Base-by-base conservation (phyloP, 495 filamentous ascomycete species). In the Talaromyces borbonicus region DNA sequence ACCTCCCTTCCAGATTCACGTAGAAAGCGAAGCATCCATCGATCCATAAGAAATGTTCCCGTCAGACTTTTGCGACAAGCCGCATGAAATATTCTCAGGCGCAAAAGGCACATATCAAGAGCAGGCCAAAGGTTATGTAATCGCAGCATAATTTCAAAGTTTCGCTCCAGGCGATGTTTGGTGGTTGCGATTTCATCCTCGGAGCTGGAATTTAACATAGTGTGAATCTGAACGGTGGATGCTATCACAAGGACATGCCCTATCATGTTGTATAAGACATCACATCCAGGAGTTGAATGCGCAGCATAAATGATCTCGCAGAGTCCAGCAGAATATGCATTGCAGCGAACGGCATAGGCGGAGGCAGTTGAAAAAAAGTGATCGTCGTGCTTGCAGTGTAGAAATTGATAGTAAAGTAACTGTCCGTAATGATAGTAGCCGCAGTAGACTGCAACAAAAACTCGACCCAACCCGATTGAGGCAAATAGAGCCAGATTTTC, bases 391-490 rank as follows among this genome's bases (percentile, higher is more conserved):
- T 50, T 43, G n/a, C 39, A 47, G 43, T 68, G 64, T 4, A 71
- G 57, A 46, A 63, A 69, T 40, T 62, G 58, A 46, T 65, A 71
- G 52, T 62, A 69, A 8, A 71, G 63, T 33, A 71, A 57, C 29
- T 63, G 62, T 6, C 56, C 59, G 37, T 60, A 71, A 51, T 71
- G 57, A 29, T 68, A 64, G 48, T 66, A 71, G 6, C 67, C 67
- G 2, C 66, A 49, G 42, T 68, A 65, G 0, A 71, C 49, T 3
- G 67, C 63, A 2, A 61, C 58, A 36, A 68, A 67, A 14, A 66
- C 38, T 6, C 63, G 53, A 9, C 66, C 66, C 1, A 67, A 59
- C 4, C 64, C 67, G 33, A 55, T 50, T 7, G 55, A 47, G 3
- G 60, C 52, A 30, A 51, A 64, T 0, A 47, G 46, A 7, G 39